Conservation (phyloP, 2,329 filamentous ascomycete species). For the Exophiala phaeomuriformis region DNA sequence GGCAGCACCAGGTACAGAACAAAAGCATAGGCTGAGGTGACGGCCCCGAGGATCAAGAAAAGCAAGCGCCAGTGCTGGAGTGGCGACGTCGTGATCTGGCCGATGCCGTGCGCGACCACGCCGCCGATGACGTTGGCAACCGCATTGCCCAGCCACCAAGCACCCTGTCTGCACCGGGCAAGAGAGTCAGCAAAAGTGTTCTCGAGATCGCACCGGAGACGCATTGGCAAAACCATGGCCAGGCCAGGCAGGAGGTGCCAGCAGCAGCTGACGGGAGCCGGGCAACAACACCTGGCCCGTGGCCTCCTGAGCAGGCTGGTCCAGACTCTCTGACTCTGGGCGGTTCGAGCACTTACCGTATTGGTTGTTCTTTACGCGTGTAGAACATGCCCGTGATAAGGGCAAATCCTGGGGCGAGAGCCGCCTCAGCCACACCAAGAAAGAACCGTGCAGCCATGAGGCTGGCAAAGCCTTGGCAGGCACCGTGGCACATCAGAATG, state of each 20-base stretch:
- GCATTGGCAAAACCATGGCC: no score
- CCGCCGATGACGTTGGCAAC: conserved; percentile 38
- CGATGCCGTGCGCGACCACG: conserved; percentile 39
- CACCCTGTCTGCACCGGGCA: conserved; percentile 26
- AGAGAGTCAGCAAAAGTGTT: background rate
- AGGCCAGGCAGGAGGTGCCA: no score
- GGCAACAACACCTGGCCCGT: no score
- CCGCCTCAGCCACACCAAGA: conserved; percentile 38
- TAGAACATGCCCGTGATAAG: conserved; percentile 38
- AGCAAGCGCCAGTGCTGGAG: conserved; percentile 45
- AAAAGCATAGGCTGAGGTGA: conserved; percentile 28
- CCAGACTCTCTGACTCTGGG: no score
- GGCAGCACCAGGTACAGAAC: conserved; percentile 41
- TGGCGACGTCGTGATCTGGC: conserved; percentile 28
- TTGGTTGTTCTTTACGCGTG: conserved; percentile 32
- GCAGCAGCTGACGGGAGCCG: no score
- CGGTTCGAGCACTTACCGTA: conserved; percentile 3
- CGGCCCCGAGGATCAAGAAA: conserved; percentile 41
- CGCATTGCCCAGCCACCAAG: conserved; percentile 34
- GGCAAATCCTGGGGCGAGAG: conserved; percentile 33
- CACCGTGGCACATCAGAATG: conserved; percentile 32
- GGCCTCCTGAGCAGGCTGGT: no score
- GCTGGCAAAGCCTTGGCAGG: conserved; percentile 29
- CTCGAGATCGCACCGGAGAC: no score
- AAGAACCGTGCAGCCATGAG: conserved; percentile 39